Evolutionary conservation across 2,329 filamentous ascomycete species (phyloP), one percentile per base, ranked within the genome.

Genomic region (Amauroascus niger): DNA sequence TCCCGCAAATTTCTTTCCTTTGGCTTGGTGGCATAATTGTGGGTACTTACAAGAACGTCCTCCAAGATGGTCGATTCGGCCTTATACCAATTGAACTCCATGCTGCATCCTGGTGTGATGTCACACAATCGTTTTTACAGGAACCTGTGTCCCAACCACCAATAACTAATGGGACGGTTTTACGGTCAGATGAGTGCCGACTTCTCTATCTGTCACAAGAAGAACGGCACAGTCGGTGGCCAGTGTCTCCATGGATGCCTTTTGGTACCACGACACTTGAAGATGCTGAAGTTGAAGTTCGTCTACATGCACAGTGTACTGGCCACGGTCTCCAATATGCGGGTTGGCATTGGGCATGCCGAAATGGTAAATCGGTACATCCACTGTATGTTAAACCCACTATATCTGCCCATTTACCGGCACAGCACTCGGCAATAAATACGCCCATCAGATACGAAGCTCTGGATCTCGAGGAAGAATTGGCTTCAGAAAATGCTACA

Each of bases 211-310:
- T 67, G 32, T 58, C 60, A 32, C 62, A 60, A 54, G 48, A 55
- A 30, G 57, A 54, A 41, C 32, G 43, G 8, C 59, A 66, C 49
- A 51, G 37, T 44, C 59, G 60, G 18, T 63, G 59, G 44, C 62
- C 62, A 47, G 18, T 50, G 18, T 50, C 24, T 43, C 47, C 35
- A 28, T 69, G 63, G 67, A 59, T 32, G 35, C 65, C 64, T 50
- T 65, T 67, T 55, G 65, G 67, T 11, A 55, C 43, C 43, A 67
- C 62, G 44, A 53, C 47, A 16, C 33, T 63, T 7, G 62, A 60
- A 51, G 60, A 66, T 55, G 60, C 60, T 37, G 63, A 67, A 49
- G 46, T 67, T 9, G 60, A 65, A 45, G 63, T 68, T 5, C 62
- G 62, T 35, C 40, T 41, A 46, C 63, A 68, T 57, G 59, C 58